Evolutionary conservation across 73 alveolate genomes (phyloP).

Genomic region (Paramecium sonneborni): DNA sequence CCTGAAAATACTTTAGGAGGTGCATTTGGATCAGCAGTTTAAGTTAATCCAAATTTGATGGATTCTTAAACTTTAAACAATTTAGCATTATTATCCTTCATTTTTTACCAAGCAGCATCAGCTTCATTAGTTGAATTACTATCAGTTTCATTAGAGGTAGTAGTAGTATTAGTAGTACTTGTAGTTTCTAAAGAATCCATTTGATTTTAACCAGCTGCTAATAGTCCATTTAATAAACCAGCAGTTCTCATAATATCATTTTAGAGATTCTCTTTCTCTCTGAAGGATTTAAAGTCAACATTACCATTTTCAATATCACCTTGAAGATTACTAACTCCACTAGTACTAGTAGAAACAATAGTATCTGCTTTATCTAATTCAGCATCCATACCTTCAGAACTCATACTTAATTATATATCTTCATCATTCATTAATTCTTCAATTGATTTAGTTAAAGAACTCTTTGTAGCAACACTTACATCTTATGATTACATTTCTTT

Average conservation of each 20-base stretch:
- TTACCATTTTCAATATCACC: not conserved
- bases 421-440: conserved; percentile 21
- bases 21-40: conserved; percentile 29
- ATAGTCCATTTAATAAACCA: not conserved
- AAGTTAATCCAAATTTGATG: not conserved
- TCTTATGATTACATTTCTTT: not conserved
- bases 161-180: not conserved
- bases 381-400: not conserved
- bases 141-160: not conserved
- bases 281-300: not conserved
- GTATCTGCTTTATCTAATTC: conserved; percentile 1
- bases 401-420: not conserved
- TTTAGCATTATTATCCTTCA: conserved; percentile 2
- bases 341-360: not conserved
- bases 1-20: conserved; percentile 27
- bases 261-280: not conserved
- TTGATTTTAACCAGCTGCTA: not conserved
- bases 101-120: not conserved
- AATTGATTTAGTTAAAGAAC: not conserved
- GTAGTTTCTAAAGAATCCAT: not conserved
- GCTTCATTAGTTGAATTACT: not conserved
- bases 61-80: not conserved
- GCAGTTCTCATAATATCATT: conserved; percentile 18
- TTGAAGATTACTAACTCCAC: not conserved
- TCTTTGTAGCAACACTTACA: conserved; percentile 4